Evolutionary conservation across 495 filamentous ascomycete species (phyloP), one percentile per base, ranked within the genome.

Genomic region (Penicillium macrosclerotiorum): DNA sequence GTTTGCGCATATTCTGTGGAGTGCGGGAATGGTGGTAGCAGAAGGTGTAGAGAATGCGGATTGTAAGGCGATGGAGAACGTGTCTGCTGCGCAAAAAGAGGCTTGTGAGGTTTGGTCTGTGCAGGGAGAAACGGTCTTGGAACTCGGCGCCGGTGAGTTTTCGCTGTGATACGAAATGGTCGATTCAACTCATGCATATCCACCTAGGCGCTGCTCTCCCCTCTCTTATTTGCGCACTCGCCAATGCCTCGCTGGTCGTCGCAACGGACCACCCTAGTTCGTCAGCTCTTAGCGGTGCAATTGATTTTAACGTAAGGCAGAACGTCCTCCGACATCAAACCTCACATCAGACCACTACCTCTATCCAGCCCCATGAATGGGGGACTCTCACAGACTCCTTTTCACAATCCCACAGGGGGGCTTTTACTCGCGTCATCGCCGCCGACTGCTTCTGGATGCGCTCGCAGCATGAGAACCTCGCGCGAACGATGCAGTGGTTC

Each of bases 371-470:
- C 8, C 90, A 95, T 48, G 68, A 71, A 52, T 95, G 90, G 90
- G 90, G 90, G 3, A 66, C 74, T 5, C 57, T 87, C 2, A 19
- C 43, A 6, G 77, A 83, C 37, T 30, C 63, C 0, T 80, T 89
- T 52, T 79, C 85, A 1, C 37, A 45, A 2, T 52, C 47, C 6
- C 57, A 82, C 49, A 67, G 67, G 5, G 73, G 71, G 7, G 45
- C 46, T 3, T 94, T 82, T 57, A 82, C 81, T 7, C 78, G 84
- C 38, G 81, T 95, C 18, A 71, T 94, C 24, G 85, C 83, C 2
- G 86, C 88, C 31, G 90, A 95, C 58, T 94, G 88, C 61, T 72
- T 89, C 47, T 96, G 90, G 90, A 89, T 95, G 85, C 76, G 71
- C 9, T 76, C 69, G 58, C 80, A 93, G 69, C 90, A 95, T 59